Evolutionary conservation across 2,329 filamentous ascomycete genomes (phyloP), one percentile per base, ranked within the genome.

Genomic region (Cladosporium austrohemisphaericum): DNA sequence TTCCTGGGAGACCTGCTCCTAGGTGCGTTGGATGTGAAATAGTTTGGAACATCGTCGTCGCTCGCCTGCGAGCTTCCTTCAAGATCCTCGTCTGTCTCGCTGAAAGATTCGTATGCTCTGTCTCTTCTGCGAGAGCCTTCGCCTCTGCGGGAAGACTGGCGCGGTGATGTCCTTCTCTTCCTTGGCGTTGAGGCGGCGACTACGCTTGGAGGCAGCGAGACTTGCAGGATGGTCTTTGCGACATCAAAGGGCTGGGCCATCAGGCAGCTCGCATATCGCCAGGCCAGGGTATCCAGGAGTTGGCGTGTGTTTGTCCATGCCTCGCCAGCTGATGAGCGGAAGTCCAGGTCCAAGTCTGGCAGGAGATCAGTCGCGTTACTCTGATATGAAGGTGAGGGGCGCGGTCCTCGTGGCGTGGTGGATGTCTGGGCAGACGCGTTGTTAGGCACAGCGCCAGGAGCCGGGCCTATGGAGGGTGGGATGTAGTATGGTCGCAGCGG

Each of bases 241-340:
- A 96, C 91, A 74, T 97, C 93, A 68, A 98, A 97, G 11, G 93
- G 93, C 71, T 98, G 93, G 47, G 89, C 86, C 65, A 95, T 84
- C 62, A 97, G 70, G 19, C 95, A 84, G 51, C 85, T 89, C 11
- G 85, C 86, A 71, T 98, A 98, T 65, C 93, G 92, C 84, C 91
- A 94, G 68, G 95, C 66, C 56, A 93, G 81, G 66, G 91, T 85
- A 65, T 97, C 90, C 40, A 95, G 65, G 53, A 95, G 72, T 55
- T 85, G 84, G 65, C 86, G 88, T 35, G 85, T 75, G 26, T 57
- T 55, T 31, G 58, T 55, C 63, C 63, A 66, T 53, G 63, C 63
- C 51, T 66, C 63, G 41, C 60, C 56, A 1, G 60, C 61, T 2
- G 62, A 63, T 1, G 56, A 58, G 19, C 59, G 59, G 55, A 86